Percentiles rank a stretch among this genome's conserved stretches.
Evolutionary conservation across 176 grass and related monocot genomes (phyloP).

Genomic region (Carex kokanica): DNA sequence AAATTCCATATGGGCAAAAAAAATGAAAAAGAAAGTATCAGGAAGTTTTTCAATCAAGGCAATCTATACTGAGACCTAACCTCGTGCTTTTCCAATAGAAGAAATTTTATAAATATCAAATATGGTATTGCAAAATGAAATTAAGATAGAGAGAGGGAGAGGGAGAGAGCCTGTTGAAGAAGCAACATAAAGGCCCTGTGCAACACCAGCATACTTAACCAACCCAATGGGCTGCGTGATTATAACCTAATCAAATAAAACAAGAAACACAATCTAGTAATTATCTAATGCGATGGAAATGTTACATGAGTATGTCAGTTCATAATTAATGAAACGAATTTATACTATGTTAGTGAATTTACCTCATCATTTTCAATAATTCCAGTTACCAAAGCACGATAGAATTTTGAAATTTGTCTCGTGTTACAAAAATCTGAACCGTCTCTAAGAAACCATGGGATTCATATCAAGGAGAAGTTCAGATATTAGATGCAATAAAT

Average conservation of each 20-base stretch:
- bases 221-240: conserved; percentile 79
- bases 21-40: conserved; percentile 20
- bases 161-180: conserved; percentile 57
- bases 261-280: conserved; percentile 17
- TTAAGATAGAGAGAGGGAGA: not conserved
- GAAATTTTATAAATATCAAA: not conserved
- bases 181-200: conserved; percentile 72
- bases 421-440: conserved; percentile 38
- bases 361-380: conserved; percentile 80
- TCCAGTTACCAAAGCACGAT: conserved; percentile 69
- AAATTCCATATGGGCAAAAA: conserved; percentile 23
- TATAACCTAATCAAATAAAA: conserved; percentile 42
- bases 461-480: conserved; percentile 17
- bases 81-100: not conserved
- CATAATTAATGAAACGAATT: conserved; percentile 1
- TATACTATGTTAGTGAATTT: not conserved
- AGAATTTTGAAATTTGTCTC: conserved; percentile 85
- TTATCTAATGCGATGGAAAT: not conserved
- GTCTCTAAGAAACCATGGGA: conserved; percentile 40
- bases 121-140: not conserved
- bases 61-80: conserved; percentile 1
- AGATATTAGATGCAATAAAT: conserved; percentile 5
- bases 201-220: conserved; percentile 76
- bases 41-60: not conserved
- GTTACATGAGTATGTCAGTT: not conserved